Evolutionary conservation across 495 filamentous ascomycete species (phyloP), one percentile per base, ranked within the genome.

Genomic region (Neurospora sublineolata): DNA sequence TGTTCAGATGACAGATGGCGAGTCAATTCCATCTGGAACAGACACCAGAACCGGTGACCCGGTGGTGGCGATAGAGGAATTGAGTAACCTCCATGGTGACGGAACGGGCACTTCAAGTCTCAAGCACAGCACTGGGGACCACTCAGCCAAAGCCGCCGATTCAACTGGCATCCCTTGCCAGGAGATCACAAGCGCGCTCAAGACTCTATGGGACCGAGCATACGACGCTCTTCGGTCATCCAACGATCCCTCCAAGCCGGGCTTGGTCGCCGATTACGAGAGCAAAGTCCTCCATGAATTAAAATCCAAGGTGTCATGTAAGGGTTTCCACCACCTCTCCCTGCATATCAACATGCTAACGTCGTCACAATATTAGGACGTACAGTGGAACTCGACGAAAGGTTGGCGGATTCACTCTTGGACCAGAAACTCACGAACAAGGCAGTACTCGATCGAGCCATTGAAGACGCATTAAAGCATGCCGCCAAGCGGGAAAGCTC

Each of bases 301-400:
- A 27, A 18, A 1, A 0, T 0, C 14, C 5, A 9, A 64, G 1
- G 0, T 18, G 3, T 33, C 14, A 64, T 27, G 52, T 33, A 7
- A 18, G 14, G 14, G 3, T 64, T 4, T 3, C 0, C 11, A 27
- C 3, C 0, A 8, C 0, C 0, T 16, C 0, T 0, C 14, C 12
- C 7, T 1, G 2, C 52, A 18, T 0, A 64, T 64, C 27, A 9
- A 33, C 46, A 33, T 33, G 23, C 27, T 64, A 64, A 64, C 3
- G 14, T 3, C 0, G 0, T 33, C 14, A 7, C 27, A 33, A 4
- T 9, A 3, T 0, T 9, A 64, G 52, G 52, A 4, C 3, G 0
- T 1, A 16, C 27, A 9, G 12, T 60, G 0, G 11, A 27, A 0
- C 12, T 0, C 8, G 52, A 23, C 20, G 44, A 6, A 12, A 0